A percentile compares a stretch with the other conserved stretches of the same genome.
Conservation (phyloP, 495 filamentous ascomycete genomes). For the Aspergillus haitiensis region DNA sequence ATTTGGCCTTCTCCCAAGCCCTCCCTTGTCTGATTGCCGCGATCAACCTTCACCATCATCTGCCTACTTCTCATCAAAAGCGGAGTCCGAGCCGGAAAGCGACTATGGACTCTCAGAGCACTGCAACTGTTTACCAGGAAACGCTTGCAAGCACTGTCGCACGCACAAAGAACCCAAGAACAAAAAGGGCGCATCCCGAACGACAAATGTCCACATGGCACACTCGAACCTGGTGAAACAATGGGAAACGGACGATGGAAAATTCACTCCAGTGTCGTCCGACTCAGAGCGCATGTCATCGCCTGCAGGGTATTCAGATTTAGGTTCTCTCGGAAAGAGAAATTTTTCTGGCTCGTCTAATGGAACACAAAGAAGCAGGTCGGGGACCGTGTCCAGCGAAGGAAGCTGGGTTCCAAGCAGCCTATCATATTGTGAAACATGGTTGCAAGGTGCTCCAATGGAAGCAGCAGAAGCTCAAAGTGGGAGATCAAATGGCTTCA, state of each 20-base stretch:
- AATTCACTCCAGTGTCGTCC: slow-evolving; percentile 17
- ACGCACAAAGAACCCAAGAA: slow-evolving; percentile 14
- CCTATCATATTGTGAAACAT: slow-evolving; percentile 45
- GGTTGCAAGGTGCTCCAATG: slow-evolving; percentile 44
- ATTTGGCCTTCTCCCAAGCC: slow-evolving; percentile 46
- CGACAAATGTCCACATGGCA: slow-evolving; percentile 42
- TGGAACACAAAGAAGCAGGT: slow-evolving; percentile 35
- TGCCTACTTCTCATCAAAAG: slow-evolving; percentile 36
- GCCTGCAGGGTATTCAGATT: slow-evolving; percentile 19
- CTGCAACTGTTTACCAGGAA: slow-evolving; percentile 12
- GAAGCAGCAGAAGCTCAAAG: slow-evolving; percentile 33
- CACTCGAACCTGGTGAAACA: slow-evolving; percentile 40
- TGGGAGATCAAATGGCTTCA: slow-evolving; percentile 32
- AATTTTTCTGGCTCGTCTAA: slow-evolving; percentile 22
- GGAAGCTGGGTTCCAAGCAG: slow-evolving; percentile 46
- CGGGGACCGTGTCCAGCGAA: slow-evolving; percentile 45
- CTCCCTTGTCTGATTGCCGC: slow-evolving; percentile 42
- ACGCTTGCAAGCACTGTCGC: slow-evolving; percentile 22
- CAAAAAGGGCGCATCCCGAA: slow-evolving; percentile 20
- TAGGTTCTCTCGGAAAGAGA: slow-evolving; percentile 16
- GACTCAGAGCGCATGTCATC: slow-evolving; percentile 20
- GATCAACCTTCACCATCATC: slow-evolving; percentile 32
- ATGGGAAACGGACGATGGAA: slow-evolving; percentile 27
- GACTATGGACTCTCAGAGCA: slow-evolving; percentile 7
- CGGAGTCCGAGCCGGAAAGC: slow-evolving; percentile 20